Base-by-base conservation (phyloP, 345 rosid genomes). In the Firmiana major region DNA sequence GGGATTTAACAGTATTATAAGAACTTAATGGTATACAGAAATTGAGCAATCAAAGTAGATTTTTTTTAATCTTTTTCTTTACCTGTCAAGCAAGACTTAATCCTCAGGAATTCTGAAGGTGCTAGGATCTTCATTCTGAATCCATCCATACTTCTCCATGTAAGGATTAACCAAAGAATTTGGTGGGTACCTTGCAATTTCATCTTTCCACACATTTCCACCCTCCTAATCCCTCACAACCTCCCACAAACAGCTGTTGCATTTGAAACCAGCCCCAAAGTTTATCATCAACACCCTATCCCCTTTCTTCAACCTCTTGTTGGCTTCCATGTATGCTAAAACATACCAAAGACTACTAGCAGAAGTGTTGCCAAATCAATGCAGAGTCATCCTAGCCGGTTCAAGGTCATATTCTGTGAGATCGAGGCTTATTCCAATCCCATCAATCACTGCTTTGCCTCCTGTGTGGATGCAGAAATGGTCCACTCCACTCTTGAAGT, bases 341-440 rank as follows among this genome's bases (percentile, higher is more conserved):
- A 96, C 99, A 71, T 96, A 96, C 99, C 99, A 96, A 24, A 96
- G 84, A 74, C 99, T 93, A 64, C 94, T 67, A 0, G 99, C 97
- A 0, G 99, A 96, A 4, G 99, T 96, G 89, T 96, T 96, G 13
- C 99, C 99, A 74, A 90, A 96, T 68, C 99, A 78, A 63, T 96
- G 99, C 6, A 96, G 84, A 0, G 99, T 92, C 98, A 96, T 93
- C 83, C 97, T 84, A 8, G 99, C 91, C 2, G 99, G 99, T 79
- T 96, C 99, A 7, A 96, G 78, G 51, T 95, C 98, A 59, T 82
- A 83, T 79, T 90, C 93, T 2, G 46, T 36, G 28, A 96, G 82
- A 46, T 87, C 94, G 22, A 96, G 92, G 73, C 85, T 93, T 36
- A 81, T 63, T 0, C 90, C 92, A 1, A 96, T 92, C 36, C 93